phyloP scores from a whole-genome alignment of 2,329 filamentous ascomycete genomes.

The Zymoseptoria pseudotritici region DNA sequence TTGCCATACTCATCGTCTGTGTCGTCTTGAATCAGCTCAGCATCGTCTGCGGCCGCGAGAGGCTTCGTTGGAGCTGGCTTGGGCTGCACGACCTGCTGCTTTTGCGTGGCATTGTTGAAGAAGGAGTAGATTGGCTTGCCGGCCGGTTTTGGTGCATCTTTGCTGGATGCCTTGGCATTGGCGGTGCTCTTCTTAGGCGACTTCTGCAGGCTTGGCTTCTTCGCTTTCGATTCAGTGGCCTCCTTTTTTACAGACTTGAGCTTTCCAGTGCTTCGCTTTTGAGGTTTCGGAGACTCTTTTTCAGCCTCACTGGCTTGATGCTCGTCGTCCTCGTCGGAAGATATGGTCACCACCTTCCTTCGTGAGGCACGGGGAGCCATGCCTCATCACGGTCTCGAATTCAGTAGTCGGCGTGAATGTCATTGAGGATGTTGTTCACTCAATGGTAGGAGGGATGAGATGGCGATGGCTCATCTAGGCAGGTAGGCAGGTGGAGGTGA shows the following conservation, averaged over 20 bases:
- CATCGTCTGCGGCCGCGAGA: slow-evolving; percentile 31
- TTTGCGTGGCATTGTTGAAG: slow-evolving; percentile 40
- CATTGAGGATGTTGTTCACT: not conserved
- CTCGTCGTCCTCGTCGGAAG: slow-evolving; percentile 19
- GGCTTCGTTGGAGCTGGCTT: slow-evolving; percentile 36
- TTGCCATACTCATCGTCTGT: slow-evolving; percentile 21
- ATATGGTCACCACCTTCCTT: slow-evolving; percentile 17
- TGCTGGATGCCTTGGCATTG: slow-evolving; percentile 25
- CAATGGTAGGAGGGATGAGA: not conserved
- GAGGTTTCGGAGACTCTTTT: slow-evolving; percentile 8
- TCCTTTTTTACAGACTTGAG: slow-evolving; percentile 14
- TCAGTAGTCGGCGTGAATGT: not conserved
- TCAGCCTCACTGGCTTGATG: slow-evolving; percentile 3
- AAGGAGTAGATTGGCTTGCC: slow-evolving; percentile 42
- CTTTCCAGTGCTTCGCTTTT: slow-evolving; percentile 15
- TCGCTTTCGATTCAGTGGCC: not conserved
- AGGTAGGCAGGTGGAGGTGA: not conserved
- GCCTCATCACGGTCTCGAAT: slow-evolving; percentile 7
- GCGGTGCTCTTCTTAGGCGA: slow-evolving; percentile 15
- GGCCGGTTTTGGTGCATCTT: slow-evolving; percentile 32
- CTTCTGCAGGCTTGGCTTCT: slow-evolving; percentile 8
- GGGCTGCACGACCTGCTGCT: slow-evolving; percentile 31
- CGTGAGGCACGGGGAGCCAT: slow-evolving; percentile 27
- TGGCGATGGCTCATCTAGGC: not conserved
- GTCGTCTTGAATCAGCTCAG: slow-evolving; percentile 28